Base-by-base conservation (phyloP, 2,329 filamentous ascomycete species). In the Botrytis squamosa region DNA sequence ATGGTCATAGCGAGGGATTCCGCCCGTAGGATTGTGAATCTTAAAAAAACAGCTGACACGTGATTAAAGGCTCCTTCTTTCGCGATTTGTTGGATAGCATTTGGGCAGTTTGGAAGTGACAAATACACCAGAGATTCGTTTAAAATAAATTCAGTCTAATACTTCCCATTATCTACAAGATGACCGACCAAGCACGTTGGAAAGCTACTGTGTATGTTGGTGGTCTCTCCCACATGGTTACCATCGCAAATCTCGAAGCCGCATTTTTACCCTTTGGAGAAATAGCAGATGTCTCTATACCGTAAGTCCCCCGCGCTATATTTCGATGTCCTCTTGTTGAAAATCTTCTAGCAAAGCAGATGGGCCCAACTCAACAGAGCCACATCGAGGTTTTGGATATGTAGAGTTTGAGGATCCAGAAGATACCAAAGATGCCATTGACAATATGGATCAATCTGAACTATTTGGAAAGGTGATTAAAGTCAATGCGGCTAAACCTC, bases 371-470 rank as follows among this genome's bases (percentile, higher is more conserved):
- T 90, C 92, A 10, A 90, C 88, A 66, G 93, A 97, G 59, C 85
- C 90, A 44, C 96, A 99, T 82, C 88, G 95, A 70, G 96, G 97
- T 0, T 99, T 98, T 83, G 96, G 95, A 74, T 98, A 99, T 82
- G 93, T 99, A 69, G 96, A 99, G 81, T 99, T 93, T 80, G 94
- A 98, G 79, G 88, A 94, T 73, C 87, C 90, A 20, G 89, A 91
- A 73, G 96, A 99, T 83, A 95, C 95, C 42, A 91, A 91, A 80
- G 95, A 98, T 83, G 96, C 96, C 69, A 97, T 99, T 82, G 94
- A 98, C 86, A 99, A 99, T 82, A 98, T 99, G 95, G 94, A 99
- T 81, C 94, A 97, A 82, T 92, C 95, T 75, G 95, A 98, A 84
- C 88, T 99, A 64, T 98, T 95, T 81, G 97, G 96, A 18, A 90